Evolutionary conservation across 495 filamentous ascomycete species (phyloP), one percentile per base, ranked within the genome.

Genomic region (Penicillium longicatenatum): DNA sequence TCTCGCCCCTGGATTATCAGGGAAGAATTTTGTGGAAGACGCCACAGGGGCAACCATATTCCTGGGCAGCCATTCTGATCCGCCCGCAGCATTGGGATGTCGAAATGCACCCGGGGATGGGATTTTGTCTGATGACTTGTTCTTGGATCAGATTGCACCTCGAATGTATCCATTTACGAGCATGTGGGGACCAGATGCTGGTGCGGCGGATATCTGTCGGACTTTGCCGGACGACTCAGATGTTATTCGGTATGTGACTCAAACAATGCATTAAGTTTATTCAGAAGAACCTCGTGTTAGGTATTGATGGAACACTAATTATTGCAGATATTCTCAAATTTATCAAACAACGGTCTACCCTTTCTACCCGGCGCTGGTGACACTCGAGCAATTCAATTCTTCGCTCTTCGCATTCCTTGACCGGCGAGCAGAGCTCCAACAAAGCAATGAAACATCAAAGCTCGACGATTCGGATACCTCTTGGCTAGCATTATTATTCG

Each of bases 11-110:
- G 56, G 57, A 45, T 68, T 58, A 5, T 57, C 62, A 17, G 66
- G 66, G 4, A 59, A 59, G 11, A 51, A 62, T 26, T 60, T 58
- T 33, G 53, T 69, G 20, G 66, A 69, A 49, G 61, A 64, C n/a
- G 58, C 66, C n/a, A 69, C 66, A 9, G 66, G 63, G 6, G 63
- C 63, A 0, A 66, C 66, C 20, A 62, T 69, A 48, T 69, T 55
- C 43, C 48, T 66, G 9, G 66, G 66, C 4, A 60, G 63, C 30
- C 63, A 63, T 20, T 69, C 66, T 6, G 66, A 69, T 20, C 24
- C 54, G 1, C 63, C 66, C 0, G 33, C 59, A 10, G 58, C 63
- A 9, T 43, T 62, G 37, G 66, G 66, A 42, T 66, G 62, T 50
- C 57, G 61, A 37, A 48, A 59, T 10, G 37, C 59, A 35, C 39